These are phyloP conservation scores for Colletotrichum camelliae DNA, from an alignment of 2,329 filamentous ascomycete genomes.

Conservation along the genomic window DNA sequence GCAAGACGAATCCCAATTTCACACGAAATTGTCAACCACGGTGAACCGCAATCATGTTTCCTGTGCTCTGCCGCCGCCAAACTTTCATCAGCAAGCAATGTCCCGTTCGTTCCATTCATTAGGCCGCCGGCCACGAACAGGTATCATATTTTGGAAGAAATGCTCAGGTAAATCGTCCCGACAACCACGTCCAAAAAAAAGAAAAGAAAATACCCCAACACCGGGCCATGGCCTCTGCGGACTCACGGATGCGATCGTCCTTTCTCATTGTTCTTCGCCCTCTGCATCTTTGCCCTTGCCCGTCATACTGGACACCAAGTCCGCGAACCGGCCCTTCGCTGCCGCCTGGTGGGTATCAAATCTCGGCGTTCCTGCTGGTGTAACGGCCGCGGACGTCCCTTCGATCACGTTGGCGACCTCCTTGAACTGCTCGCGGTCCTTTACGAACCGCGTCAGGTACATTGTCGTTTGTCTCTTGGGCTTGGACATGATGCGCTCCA, in stretches of 20 bases:
- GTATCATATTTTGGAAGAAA: constrained; percentile 8
- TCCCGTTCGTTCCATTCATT: neutral
- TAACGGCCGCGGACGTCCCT: constrained; percentile 20
- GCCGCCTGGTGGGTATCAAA: constrained; percentile 2
- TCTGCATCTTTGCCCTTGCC: neutral
- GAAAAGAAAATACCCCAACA: neutral
- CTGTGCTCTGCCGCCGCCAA: neutral
- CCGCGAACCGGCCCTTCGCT: constrained; percentile 17
- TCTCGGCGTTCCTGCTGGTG: constrained; percentile 23
- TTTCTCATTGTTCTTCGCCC: neutral
- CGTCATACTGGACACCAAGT: constrained; percentile 16
- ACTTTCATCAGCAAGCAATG: neutral
- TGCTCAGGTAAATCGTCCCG: neutral
- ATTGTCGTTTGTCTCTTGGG: constrained; percentile 46
- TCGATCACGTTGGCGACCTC: constrained; percentile 42
- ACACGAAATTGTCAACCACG: neutral
- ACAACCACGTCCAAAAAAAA: neutral
- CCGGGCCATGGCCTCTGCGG: neutral
- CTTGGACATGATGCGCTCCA: constrained; percentile 69
- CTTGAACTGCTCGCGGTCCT: constrained; percentile 46
- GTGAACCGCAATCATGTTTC: neutral
- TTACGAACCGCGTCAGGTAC: constrained; percentile 55
- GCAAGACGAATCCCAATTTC: neutral
- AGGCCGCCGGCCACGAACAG: neutral
- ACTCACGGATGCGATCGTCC: neutral